Evolutionary conservation across 73 alveolate genomes (phyloP).

Genomic region (Paraurostyla sp.): DNA sequence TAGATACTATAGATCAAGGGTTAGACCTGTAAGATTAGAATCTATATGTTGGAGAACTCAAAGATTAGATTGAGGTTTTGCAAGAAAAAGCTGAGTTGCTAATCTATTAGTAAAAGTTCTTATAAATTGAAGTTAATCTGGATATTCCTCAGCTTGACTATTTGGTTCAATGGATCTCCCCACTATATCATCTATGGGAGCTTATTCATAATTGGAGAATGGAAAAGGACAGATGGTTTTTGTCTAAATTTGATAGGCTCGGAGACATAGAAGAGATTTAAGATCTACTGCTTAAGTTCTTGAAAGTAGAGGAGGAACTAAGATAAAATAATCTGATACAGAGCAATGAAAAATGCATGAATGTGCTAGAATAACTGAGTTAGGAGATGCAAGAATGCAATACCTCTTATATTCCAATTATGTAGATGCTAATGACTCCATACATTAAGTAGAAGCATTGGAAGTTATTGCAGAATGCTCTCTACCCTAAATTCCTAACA

Average conservation of each 20-base stretch:
- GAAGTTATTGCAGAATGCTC: not conserved
- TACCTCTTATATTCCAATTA: not conserved
- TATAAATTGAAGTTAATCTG: not conserved
- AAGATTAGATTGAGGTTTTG: not conserved
- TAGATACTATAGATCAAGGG: not conserved
- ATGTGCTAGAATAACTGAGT: not conserved
- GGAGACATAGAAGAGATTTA: slow-evolving; percentile 26
- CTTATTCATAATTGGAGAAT: not conserved
- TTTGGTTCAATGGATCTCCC: not conserved
- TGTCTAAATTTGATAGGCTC: slow-evolving; percentile 1
- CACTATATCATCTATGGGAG: slow-evolving; percentile 16
- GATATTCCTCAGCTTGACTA: not conserved
- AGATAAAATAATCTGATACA: not conserved
- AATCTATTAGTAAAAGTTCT: not conserved
- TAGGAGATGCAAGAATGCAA: slow-evolving; percentile 27
- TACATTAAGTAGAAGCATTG: not conserved
- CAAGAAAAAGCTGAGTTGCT: not conserved
- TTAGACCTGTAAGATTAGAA: not conserved
- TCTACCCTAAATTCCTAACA: not conserved
- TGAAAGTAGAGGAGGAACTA: not conserved
- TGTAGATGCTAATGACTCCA: not conserved
- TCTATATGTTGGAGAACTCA: not conserved
- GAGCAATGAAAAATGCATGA: not conserved
- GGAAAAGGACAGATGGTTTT: slow-evolving; percentile 1
- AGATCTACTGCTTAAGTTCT: not conserved